A percentile compares a stretch with the other conserved stretches of the same genome.
phyloP scores from a whole-genome alignment of 2,329 filamentous ascomycete genomes.

The Ramichloridium luteum region DNA sequence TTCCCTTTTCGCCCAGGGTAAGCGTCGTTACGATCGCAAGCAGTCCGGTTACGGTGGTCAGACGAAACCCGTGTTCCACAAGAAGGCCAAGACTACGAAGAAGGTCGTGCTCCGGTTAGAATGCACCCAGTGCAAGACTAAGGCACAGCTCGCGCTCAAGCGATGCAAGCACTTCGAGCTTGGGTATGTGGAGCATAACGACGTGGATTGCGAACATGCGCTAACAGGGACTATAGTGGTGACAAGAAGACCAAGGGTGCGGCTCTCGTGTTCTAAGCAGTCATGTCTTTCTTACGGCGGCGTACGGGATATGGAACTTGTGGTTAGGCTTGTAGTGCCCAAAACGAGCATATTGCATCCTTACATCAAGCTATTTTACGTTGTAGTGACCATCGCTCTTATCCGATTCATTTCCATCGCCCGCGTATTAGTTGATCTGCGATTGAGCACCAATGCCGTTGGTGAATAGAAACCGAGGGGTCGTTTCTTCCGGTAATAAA shows the following conservation, averaged over 20 bases:
- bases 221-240: constrained; percentile 51
- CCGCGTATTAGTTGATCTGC: too few species aligned
- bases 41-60: constrained; percentile 99
- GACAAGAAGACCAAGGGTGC: constrained; percentile 99
- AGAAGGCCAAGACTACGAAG: constrained; percentile 99
- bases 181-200: constrained; percentile 72
- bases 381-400: background rate
- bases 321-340: constrained; percentile 14
- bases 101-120: constrained; percentile 98
- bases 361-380: background rate
- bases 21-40: constrained; percentile 99
- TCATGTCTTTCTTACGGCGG: constrained; percentile 22
- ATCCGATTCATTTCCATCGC: too few species aligned
- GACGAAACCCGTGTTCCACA: constrained; percentile 99
- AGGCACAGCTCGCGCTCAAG: constrained; percentile 95
- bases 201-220: background rate
- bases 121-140: constrained; percentile 96
- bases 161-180: constrained; percentile 99
- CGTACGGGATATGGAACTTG: constrained; percentile 17
- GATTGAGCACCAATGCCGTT: too few species aligned
- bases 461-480: too few species aligned
- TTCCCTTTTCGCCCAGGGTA: constrained; percentile 94
- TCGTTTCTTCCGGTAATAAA: too few species aligned
- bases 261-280: constrained; percentile 93
- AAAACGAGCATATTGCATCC: constrained; percentile 4